Base-by-base conservation (phyloP, 2,329 filamentous ascomycete genomes). In the Dactylellina drechsleri region DNA sequence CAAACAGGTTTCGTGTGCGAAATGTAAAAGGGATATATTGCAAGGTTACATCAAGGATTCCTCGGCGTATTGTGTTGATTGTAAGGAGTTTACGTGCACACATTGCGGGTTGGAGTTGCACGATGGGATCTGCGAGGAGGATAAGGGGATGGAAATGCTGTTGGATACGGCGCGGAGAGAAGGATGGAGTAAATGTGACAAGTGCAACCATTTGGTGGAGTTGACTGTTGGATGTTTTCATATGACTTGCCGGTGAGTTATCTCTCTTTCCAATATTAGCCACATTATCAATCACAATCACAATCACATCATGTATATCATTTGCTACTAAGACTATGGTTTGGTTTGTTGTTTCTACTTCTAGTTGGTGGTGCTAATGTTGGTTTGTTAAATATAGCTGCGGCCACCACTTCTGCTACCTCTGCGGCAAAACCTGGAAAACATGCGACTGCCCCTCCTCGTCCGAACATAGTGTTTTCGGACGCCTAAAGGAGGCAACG, bases 151-250 rank as follows among this genome's bases (percentile, higher is more conserved):
- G 28, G 61, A 67, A 13, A 66, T 77, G 45, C 76, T 78, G 16
- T 50, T 80, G 18, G 74, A 77, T 43, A 71, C 58, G 4, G 79
- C 79, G 15, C 77, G 71, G 16, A 68, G 40, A 15, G 73, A 79
- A 26, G 78, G 79, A n/a, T 80, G 79, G 78, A 78, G 78, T 54
- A 77, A 78, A 56, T 80, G 79, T 45, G 67, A 73, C 10, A 77
- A 71, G 13, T 79, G 79, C 49, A 77, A 77, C 49, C 64, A 78
- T 12, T 16, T 80, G 2, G 78, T 80, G 16, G 79, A 80, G 61
- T 70, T 72, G 20, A 47, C 76, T 1, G 61, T 76, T 20, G 79
- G 79, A 12, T 80, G 79, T 52, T 77, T 78, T 57, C 79, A 79
- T 56, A 80, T 80, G 77, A 78, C 75, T 13, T 80, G 78, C 57